Evolutionary conservation across 495 filamentous ascomycete genomes (phyloP).

Genomic region (Oleoguttula mirabilis): DNA sequence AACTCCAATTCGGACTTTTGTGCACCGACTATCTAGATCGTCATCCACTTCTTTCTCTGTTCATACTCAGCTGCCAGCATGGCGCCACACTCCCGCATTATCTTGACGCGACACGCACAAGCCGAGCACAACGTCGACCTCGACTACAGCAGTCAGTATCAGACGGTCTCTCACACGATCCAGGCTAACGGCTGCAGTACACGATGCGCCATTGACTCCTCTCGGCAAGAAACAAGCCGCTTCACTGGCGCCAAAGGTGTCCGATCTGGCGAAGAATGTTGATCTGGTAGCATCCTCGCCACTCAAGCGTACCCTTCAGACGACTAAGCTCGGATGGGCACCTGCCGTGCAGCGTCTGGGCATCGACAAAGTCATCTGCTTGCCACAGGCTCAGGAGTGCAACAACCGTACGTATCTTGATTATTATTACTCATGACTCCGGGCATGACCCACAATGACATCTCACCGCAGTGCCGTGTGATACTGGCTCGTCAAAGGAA

Average conservation of each 20-base stretch:
- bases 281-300: slow-evolving; percentile 18
- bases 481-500: slow-evolving; percentile 10
- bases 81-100: slow-evolving; percentile 14
- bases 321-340: slow-evolving; percentile 11
- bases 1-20: too few relatives aligned
- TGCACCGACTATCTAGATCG: too few relatives aligned
- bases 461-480: too few relatives aligned
- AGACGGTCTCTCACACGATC: too few relatives aligned
- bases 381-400: slow-evolving; percentile 19
- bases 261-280: slow-evolving; percentile 3
- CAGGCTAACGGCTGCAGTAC: slow-evolving; percentile 11
- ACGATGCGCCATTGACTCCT: slow-evolving; percentile 17
- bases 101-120: slow-evolving; percentile 15
- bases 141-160: slow-evolving; percentile 17
- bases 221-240: slow-evolving; percentile 17
- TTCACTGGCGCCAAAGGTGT: slow-evolving; percentile 5
- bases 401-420: too few relatives aligned
- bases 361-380: slow-evolving; percentile 4
- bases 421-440: too few relatives aligned
- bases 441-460: too few relatives aligned
- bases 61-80: too few relatives aligned
- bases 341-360: slow-evolving; percentile 13
- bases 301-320: slow-evolving; percentile 14
- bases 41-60: too few relatives aligned
- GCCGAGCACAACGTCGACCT: slow-evolving; percentile 18